These are phyloP conservation scores for Debaryomyces prosopidis DNA, from an alignment of 805 yeast genomes.

Conservation along the genomic window DNA sequence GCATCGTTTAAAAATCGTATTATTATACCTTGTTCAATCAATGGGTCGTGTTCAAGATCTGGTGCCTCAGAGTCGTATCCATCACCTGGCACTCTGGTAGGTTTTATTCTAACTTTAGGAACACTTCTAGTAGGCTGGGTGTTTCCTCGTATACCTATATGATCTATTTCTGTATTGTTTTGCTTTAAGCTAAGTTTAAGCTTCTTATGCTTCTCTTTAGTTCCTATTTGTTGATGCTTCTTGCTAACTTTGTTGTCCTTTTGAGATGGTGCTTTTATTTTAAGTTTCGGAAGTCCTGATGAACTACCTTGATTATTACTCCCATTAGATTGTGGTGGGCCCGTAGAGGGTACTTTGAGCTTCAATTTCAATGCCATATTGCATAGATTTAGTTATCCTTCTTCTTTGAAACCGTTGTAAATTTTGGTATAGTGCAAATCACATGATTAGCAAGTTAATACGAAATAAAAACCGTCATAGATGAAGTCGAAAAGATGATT, in stretches of 20 bases:
- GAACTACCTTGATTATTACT: background rate
- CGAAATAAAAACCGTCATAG: too few species aligned
- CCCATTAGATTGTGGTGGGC: slow-evolving; percentile 2
- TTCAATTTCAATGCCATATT: slow-evolving; percentile 22
- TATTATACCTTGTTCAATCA: slow-evolving; percentile 82
- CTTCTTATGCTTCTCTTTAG: slow-evolving; percentile 22
- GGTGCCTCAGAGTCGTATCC: slow-evolving; percentile 98
- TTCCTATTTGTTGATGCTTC: slow-evolving; percentile 6
- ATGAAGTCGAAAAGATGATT: too few species aligned
- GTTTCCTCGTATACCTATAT: background rate
- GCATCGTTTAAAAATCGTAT: slow-evolving; percentile 71
- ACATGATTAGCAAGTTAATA: too few species aligned
- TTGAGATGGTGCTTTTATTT: slow-evolving; percentile 20
- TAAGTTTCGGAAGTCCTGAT: slow-evolving; percentile 12
- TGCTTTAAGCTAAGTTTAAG: slow-evolving; percentile 18
- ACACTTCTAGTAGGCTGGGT: slow-evolving; percentile 15
- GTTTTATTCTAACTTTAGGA: slow-evolving; percentile 54
- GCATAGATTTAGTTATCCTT: too few species aligned
- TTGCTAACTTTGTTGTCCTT: slow-evolving; percentile 1
- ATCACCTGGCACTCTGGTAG: slow-evolving; percentile 80
- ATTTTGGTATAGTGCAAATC: too few species aligned
- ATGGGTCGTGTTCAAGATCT: slow-evolving; percentile 92
- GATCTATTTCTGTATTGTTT: slow-evolving; percentile 5
- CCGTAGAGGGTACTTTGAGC: slow-evolving; percentile 16
- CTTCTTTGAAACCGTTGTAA: too few species aligned